Evolutionary conservation across 2,329 filamentous ascomycete species (phyloP).

Genomic region (Ascocoryne sarcoides): DNA sequence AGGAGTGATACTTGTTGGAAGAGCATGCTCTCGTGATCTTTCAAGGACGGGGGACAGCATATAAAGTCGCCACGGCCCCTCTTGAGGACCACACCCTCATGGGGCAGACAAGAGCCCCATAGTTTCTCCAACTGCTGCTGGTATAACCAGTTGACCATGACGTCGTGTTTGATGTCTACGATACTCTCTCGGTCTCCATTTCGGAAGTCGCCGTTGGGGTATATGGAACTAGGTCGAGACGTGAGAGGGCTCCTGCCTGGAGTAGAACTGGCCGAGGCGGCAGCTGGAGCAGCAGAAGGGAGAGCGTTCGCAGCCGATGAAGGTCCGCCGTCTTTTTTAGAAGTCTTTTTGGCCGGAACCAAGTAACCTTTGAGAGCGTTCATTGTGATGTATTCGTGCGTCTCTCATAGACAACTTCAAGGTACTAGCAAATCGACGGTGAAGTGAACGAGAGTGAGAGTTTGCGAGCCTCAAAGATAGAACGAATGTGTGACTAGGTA

Average conservation of each 20-base stretch:
- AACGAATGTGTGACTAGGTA: no score
- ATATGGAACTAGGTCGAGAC: constrained; percentile 27
- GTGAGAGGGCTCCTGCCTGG: constrained; percentile 1
- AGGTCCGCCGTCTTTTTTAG: constrained; percentile 16
- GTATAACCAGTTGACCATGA: constrained; percentile 56
- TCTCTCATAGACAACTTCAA: no score
- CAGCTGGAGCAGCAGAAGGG: constrained; percentile 14
- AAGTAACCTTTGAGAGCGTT: constrained; percentile 30
- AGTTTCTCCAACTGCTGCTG: constrained; percentile 49
- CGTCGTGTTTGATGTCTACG: constrained; percentile 47
- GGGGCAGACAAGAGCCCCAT: constrained; percentile 38
- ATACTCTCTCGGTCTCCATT: constrained; percentile 37
- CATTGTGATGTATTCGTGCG: constrained; percentile 22
- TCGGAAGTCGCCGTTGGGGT: constrained; percentile 33
- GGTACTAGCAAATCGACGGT: no score
- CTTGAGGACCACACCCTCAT: constrained; percentile 49
- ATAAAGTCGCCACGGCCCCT: constrained; percentile 41
- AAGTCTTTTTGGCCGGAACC: constrained; percentile 15
- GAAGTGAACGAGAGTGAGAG: no score
- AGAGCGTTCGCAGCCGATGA: constrained; percentile 5
- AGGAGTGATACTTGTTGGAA: constrained; percentile 40
- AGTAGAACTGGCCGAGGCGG: constrained; percentile 1
- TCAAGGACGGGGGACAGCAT: constrained; percentile 39
- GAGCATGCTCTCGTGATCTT: constrained; percentile 37
- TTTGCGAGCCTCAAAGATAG: no score